Conservation (phyloP, 1,139 yeast species). For the Protomyces arabidopsidicola region DNA sequence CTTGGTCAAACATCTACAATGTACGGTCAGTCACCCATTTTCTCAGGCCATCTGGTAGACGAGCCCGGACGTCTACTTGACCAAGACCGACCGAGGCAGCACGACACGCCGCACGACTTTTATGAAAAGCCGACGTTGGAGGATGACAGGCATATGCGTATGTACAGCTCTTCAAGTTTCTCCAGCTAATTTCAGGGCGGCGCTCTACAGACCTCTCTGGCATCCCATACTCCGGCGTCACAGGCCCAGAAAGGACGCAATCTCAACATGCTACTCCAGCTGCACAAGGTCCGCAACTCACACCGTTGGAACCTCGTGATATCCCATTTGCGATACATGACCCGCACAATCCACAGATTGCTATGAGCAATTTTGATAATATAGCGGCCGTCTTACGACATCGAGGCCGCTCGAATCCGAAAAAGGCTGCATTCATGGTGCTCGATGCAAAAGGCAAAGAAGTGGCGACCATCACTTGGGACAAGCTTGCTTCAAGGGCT, state of each 20-base stretch:
- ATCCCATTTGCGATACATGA: conserved; percentile 40
- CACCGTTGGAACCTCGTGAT: conserved; percentile 43
- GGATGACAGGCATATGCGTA: neutral
- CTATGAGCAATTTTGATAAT: conserved; percentile 47
- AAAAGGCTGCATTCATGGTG: conserved; percentile 66
- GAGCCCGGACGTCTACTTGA: neutral
- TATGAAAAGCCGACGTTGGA: neutral
- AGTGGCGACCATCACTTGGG: conserved; percentile 75
- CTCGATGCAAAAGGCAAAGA: conserved; percentile 82
- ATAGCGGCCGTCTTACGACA: conserved; percentile 68
- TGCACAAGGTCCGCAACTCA: conserved; percentile 26
- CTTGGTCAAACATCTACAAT: neutral
- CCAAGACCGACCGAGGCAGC: neutral
- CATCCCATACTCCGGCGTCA: neutral
- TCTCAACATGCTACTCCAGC: neutral
- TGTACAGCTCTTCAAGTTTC: neutral
- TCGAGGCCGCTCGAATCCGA: conserved; percentile 61
- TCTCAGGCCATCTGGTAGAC: neutral
- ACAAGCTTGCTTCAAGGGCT: conserved; percentile 72
- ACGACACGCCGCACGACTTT: neutral
- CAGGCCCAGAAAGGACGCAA: neutral
- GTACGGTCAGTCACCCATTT: neutral
- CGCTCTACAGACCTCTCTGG: neutral
- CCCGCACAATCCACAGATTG: conserved; percentile 33
- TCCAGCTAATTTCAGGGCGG: neutral